Conservation (phyloP, 2,329 filamentous ascomycete genomes). For the Macroventuria anomochaeta region DNA sequence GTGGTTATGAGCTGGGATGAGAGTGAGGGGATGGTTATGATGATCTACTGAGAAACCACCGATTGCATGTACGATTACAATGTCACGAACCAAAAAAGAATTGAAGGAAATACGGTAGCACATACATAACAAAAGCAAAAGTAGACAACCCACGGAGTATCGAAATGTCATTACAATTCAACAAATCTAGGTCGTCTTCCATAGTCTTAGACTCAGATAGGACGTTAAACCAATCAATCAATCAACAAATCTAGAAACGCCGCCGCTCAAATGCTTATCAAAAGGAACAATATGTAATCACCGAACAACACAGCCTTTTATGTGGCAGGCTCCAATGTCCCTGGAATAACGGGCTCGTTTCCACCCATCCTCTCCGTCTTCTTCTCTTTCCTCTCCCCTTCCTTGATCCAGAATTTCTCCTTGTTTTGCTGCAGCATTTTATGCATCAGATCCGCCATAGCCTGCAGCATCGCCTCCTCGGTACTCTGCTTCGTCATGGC, state of each 20-base stretch:
- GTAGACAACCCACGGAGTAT: too few species aligned
- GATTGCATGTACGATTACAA: too few species aligned
- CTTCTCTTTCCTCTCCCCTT: slow-evolving; percentile 5
- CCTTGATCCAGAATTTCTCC: slow-evolving; percentile 18
- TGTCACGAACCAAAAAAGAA: too few species aligned
- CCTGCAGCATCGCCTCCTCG: slow-evolving; percentile 25
- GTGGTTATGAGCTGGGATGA: slow-evolving; percentile 17
- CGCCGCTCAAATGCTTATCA: background rate
- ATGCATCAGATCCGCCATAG: slow-evolving; percentile 16
- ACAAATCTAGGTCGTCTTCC: too few species aligned
- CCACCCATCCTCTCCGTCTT: background rate
- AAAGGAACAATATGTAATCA: background rate
- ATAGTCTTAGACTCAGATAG: too few species aligned
- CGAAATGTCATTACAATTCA: background rate
- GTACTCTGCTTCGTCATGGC: slow-evolving; percentile 23
- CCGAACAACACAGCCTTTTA: background rate
- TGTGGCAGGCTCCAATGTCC: background rate
- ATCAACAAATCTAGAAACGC: background rate
- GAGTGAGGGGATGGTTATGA: slow-evolving; percentile 21
- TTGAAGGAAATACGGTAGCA: background rate
- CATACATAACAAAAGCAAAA: too few species aligned
- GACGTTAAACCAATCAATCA: too few species aligned
- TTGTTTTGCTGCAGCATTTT: slow-evolving; percentile 18
- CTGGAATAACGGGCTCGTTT: background rate
- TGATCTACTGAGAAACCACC: too few species aligned